Base-by-base conservation (phyloP, 2,329 filamentous ascomycete genomes). In the Pestalotiopsis sp. region DNA sequence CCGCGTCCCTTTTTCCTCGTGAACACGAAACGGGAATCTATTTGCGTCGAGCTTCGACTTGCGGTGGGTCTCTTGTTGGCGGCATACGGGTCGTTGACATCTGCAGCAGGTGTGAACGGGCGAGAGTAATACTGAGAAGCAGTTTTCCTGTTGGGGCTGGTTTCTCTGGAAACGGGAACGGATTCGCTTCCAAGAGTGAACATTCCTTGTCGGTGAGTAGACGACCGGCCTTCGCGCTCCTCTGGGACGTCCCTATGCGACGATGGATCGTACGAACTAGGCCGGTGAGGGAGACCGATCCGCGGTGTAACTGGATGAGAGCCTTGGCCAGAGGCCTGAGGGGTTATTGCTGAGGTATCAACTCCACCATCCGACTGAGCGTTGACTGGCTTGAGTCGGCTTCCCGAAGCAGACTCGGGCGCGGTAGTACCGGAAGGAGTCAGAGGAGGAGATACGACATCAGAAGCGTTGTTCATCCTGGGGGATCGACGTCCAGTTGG, bases 21-120 rank as follows among this genome's bases (percentile, higher is more conserved):
- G 75, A 98, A 98, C 67, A 97, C 90, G 73, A 97, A 98, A 72
- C 94, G 88, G 6, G 92, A 87, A 75, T 97, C 94, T 59, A 97
- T 88, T 7, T 82, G 82, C 31, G 84, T 87, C 4, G 90, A 82
- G 71, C 91, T 89, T 72, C 87, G 89, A 31, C 86, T 84, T 73
- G 92, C 93, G 1, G 92, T 90, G 2, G 90, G 89, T 65, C 94
- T 90, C 74, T 92, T 94, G 74, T 89, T 91, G 71, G 94, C 92
- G n/a, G 94, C 91, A 76, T 97, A 97, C 1, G 94, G 94, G 74
- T 97, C 94, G 76, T 97, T 92, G 65, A 84, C 86, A 69, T 97
- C 94, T 31, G 92, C 94, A 20, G 89, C 87, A 4, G 94, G 94
- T 2, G 93, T 95, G 71, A 93, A 92, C 0, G 94, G 91, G 70